phyloP scores from a whole-genome alignment of 2,329 filamentous ascomycete species.

The Elsinoe fawcettii region DNA sequence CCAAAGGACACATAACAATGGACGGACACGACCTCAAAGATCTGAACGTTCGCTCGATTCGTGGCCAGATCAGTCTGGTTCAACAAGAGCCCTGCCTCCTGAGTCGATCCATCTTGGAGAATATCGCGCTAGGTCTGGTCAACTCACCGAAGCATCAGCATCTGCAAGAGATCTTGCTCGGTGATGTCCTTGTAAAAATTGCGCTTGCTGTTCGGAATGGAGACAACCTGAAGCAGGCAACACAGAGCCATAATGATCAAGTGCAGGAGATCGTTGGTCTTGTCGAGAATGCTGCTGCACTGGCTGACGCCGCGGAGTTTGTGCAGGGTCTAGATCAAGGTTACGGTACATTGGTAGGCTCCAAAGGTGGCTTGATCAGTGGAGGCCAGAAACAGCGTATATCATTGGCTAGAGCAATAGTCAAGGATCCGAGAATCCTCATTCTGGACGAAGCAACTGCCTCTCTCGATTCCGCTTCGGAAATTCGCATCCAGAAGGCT shows the following conservation, averaged over 20 bases:
- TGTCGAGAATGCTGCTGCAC: slow-evolving; percentile 43
- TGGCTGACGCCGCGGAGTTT: slow-evolving; percentile 57
- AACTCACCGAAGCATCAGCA: slow-evolving; percentile 32
- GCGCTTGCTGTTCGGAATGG: slow-evolving; percentile 47
- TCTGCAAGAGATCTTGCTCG: slow-evolving; percentile 42
- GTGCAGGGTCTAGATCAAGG: slow-evolving; percentile 55
- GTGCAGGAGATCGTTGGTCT: slow-evolving; percentile 46
- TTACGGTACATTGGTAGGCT: slow-evolving; percentile 48
- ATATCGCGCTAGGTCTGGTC: slow-evolving; percentile 45
- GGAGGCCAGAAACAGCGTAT: slow-evolving; percentile 35
- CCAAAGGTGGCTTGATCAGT: slow-evolving; percentile 32
- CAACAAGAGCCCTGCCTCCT: slow-evolving; percentile 47
- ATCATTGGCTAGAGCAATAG: slow-evolving; percentile 33
- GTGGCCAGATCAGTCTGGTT: slow-evolving; percentile 34
- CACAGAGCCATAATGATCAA: slow-evolving; percentile 37
- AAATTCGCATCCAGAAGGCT: slow-evolving; percentile 32
- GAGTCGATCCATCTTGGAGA: slow-evolving; percentile 46
- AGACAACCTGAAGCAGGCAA: slow-evolving; percentile 39
- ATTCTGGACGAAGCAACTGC: slow-evolving; percentile 36
- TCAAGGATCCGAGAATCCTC: slow-evolving; percentile 32
- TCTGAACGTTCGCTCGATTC: slow-evolving; percentile 31
- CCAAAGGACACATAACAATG: slow-evolving; percentile 27
- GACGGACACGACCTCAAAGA: slow-evolving; percentile 33
- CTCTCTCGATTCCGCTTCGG: slow-evolving; percentile 35
- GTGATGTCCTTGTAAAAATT: slow-evolving; percentile 43